These are phyloP conservation scores for Lentinus polychrous DNA, from an alignment of 1,284 basidiomycete species.

Conservation along the genomic window DNA sequence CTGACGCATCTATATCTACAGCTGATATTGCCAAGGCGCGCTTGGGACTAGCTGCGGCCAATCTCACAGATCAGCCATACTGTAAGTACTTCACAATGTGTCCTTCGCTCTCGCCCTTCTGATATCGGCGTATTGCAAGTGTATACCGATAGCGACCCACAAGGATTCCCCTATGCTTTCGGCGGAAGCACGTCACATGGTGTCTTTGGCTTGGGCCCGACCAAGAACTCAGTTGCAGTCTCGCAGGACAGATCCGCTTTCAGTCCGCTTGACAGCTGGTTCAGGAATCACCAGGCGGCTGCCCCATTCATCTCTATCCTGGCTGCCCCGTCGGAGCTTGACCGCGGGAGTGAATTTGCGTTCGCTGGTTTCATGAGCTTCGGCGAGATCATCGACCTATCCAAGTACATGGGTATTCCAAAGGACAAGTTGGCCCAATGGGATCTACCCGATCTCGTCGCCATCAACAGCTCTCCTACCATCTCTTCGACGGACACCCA, in stretches of 20 bases:
- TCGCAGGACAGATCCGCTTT: not conserved
- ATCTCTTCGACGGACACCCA: not conserved
- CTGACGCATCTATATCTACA: not conserved
- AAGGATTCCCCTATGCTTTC: not conserved
- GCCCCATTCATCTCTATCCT: conserved; percentile 4
- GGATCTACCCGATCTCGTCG: not conserved
- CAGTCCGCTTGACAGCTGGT: not conserved
- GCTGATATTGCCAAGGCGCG: not conserved
- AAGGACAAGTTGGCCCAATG: not conserved
- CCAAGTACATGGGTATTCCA: not conserved
- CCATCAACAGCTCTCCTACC: not conserved
- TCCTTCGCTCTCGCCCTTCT: not conserved
- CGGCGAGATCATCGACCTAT: conserved; percentile 1
- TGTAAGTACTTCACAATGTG: conserved; percentile 1
- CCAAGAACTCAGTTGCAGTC: not conserved
- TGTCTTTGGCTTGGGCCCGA: conserved; percentile 2
- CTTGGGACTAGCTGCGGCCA: not conserved
- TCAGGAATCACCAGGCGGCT: not conserved
- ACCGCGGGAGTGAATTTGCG: not conserved
- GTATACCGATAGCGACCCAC: not conserved
- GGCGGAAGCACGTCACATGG: not conserved
- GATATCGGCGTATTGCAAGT: not conserved
- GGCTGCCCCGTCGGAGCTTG: not conserved
- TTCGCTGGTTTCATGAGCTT: conserved; percentile 1
- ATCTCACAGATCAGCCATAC: conserved; percentile 2